Percentiles rank a stretch among this genome's conserved stretches.
These are phyloP conservation scores for Trametes meyenii DNA, from an alignment of 768 basidiomycete species.

Conservation along the genomic window DNA sequence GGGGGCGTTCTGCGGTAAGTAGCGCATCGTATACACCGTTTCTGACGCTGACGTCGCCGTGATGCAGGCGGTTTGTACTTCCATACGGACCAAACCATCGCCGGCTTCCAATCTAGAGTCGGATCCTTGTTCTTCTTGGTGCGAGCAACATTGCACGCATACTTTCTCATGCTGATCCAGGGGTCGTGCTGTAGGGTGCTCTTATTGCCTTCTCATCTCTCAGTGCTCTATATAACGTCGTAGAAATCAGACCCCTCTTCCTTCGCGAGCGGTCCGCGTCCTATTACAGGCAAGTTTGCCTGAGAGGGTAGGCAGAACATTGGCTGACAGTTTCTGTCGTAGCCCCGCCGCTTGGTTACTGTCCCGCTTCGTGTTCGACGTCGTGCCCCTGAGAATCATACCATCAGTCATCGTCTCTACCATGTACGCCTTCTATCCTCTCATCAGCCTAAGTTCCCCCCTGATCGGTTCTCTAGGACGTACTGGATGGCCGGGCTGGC, in stretches of 20 bases:
- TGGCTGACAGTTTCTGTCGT: neutral
- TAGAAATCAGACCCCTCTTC: slow-evolving; percentile 84
- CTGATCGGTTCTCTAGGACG: slow-evolving; percentile 48
- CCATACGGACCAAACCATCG: slow-evolving; percentile 76
- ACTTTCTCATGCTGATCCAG: neutral
- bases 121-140: slow-evolving; percentile 95
- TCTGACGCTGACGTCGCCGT: neutral
- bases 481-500: slow-evolving; percentile 96
- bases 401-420: slow-evolving; percentile 87
- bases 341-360: slow-evolving; percentile 91
- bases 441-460: neutral
- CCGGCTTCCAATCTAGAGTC: slow-evolving; percentile 93
- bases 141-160: slow-evolving; percentile 15
- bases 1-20: slow-evolving; percentile 83
- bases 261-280: slow-evolving; percentile 83
- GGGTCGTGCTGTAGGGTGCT: slow-evolving; percentile 58
- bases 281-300: slow-evolving; percentile 72
- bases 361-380: slow-evolving; percentile 86
- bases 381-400: slow-evolving; percentile 84
- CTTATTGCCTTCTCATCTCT: slow-evolving; percentile 90
- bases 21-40: neutral
- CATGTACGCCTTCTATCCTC: slow-evolving; percentile 54
- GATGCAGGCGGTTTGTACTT: slow-evolving; percentile 80
- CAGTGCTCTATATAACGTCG: slow-evolving; percentile 87
- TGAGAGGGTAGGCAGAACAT: neutral